These are phyloP conservation scores for Pontederia crassipes DNA, from an alignment of 176 grass and related monocot genomes.

Conservation along the genomic window DNA sequence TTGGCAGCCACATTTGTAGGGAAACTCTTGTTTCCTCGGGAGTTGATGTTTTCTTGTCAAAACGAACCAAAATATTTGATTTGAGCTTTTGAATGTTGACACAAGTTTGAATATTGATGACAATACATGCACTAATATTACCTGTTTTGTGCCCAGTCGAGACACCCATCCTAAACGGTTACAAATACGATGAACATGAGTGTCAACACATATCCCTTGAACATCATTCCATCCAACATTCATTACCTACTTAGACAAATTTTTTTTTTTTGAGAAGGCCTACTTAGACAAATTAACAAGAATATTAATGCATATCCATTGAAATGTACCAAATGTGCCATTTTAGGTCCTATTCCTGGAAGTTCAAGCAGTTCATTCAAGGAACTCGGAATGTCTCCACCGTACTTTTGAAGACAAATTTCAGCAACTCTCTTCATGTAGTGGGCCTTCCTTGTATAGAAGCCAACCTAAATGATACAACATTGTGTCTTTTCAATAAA, in stretches of 20 bases:
- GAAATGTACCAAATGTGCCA: constrained; percentile 73
- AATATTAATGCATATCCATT: not conserved
- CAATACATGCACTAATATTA: constrained; percentile 17
- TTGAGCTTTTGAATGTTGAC: not conserved
- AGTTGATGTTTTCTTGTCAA: constrained; percentile 64
- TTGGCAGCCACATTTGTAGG: constrained; percentile 84
- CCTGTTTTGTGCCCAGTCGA: constrained; percentile 60
- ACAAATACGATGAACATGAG: constrained; percentile 96
- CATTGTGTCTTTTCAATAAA: not conserved
- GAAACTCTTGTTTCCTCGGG: constrained; percentile 87
- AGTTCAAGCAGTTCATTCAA: constrained; percentile 67
- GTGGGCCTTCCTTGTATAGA: constrained; percentile 72
- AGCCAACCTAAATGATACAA: constrained; percentile 55
- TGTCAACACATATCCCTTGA: constrained; percentile 97
- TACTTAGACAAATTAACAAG: constrained; percentile 8
- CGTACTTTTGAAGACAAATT: constrained; percentile 72
- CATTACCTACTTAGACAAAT: constrained; percentile 56
- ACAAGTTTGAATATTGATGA: not conserved
- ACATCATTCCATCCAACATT: constrained; percentile 92
- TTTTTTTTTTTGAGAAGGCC: no score
- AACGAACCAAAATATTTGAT: not conserved
- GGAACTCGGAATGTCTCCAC: constrained; percentile 74
- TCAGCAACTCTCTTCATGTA: constrained; percentile 79
- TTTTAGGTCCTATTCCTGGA: constrained; percentile 92
- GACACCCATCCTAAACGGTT: constrained; percentile 94